Conservation (phyloP, 1,284 basidiomycete genomes). For the Naganishia liquefaciens region DNA sequence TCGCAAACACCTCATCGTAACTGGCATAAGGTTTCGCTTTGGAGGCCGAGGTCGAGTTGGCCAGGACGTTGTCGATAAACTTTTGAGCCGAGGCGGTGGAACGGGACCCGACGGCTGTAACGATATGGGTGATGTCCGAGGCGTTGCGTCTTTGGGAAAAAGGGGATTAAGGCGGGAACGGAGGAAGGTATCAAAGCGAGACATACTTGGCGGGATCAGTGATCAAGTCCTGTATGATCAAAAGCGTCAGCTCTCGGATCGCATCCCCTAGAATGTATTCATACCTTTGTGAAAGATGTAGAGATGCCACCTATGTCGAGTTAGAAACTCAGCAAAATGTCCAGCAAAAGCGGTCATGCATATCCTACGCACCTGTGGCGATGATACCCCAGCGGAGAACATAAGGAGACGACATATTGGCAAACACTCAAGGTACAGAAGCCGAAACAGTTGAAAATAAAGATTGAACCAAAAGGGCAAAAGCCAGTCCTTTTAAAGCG, state of each 20-base stretch:
- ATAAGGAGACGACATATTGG: background rate
- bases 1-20: conserved; percentile 74
- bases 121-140: conserved; percentile 71
- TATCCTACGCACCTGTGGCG: conserved; percentile 45
- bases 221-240: conserved; percentile 32
- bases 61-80: conserved; percentile 62
- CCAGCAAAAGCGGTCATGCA: background rate
- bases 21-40: conserved; percentile 70
- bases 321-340: background rate
- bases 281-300: conserved; percentile 44
- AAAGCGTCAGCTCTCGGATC: conserved; percentile 2
- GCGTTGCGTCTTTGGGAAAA: conserved; percentile 62
- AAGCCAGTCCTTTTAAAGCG: too few relatives aligned
- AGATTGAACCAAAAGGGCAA: too few relatives aligned
- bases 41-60: conserved; percentile 56
- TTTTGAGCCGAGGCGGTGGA: conserved; percentile 66
- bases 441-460: too few relatives aligned
- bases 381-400: conserved; percentile 54
- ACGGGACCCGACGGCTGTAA: conserved; percentile 78
- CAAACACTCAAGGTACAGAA: too few relatives aligned
- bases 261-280: background rate
- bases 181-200: conserved; percentile 40
- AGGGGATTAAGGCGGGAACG: conserved; percentile 33
- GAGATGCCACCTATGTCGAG: conserved; percentile 38
- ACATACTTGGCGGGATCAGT: conserved; percentile 32